A percentile compares a stretch with the other conserved stretches of the same genome.
phyloP scores from a whole-genome alignment of 1,284 basidiomycete genomes.

The Pisolithus thermaeus region DNA sequence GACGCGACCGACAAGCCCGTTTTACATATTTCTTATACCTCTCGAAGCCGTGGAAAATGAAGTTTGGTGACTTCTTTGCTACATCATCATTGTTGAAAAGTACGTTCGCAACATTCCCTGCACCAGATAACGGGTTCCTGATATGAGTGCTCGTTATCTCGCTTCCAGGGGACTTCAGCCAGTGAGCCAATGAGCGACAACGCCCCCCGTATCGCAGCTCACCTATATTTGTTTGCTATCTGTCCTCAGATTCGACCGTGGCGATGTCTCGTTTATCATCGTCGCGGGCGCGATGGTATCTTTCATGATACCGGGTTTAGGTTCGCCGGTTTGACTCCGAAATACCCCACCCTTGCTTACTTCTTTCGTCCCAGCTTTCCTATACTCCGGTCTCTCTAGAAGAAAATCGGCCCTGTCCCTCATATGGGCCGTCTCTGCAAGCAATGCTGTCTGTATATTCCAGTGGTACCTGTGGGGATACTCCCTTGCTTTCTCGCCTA shows the following conservation, averaged over 20 bases:
- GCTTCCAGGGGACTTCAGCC: conserved; percentile 17
- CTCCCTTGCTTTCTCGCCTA: conserved; percentile 73
- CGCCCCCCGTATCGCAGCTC: neutral
- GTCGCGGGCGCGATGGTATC: conserved; percentile 76
- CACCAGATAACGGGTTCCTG: conserved; percentile 7
- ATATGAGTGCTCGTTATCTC: conserved; percentile 6
- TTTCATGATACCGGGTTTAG: conserved; percentile 76
- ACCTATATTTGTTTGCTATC: neutral
- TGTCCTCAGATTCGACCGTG: conserved; percentile 49
- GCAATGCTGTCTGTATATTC: conserved; percentile 79
- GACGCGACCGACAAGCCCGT: neutral
- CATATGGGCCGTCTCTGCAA: conserved; percentile 65
- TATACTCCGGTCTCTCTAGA: conserved; percentile 84
- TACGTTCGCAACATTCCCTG: conserved; percentile 8
- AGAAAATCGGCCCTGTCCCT: conserved; percentile 67
- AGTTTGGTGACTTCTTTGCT: neutral
- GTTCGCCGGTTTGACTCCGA: conserved; percentile 29
- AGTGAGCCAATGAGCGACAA: conserved; percentile 18
- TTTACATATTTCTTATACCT: neutral
- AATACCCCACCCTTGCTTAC: conserved; percentile 5
- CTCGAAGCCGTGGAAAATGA: neutral
- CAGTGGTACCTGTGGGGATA: conserved; percentile 91
- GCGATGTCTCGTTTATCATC: conserved; percentile 75
- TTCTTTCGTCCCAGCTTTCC: conserved; percentile 48
- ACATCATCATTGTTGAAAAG: conserved; percentile 7